Conservation (phyloP, 2,329 filamentous ascomycete genomes). For the Beauveria australis region DNA sequence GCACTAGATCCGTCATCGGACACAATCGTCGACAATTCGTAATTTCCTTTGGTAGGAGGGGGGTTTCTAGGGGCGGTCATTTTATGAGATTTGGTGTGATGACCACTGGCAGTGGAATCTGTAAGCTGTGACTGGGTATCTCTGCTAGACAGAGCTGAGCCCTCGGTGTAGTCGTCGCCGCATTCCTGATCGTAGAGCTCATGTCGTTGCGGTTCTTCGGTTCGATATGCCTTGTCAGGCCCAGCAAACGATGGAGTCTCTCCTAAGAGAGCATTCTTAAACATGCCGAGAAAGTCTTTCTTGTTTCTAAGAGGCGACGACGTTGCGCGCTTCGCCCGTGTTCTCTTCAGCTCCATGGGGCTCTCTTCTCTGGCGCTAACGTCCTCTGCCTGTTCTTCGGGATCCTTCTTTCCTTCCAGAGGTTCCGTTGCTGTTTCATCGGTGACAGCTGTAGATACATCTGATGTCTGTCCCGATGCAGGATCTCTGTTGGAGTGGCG, state of each 20-base stretch:
- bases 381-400: constrained; percentile 19
- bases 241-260: constrained; percentile 44
- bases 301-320: constrained; percentile 44
- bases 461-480: background rate
- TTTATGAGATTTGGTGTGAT: constrained; percentile 13
- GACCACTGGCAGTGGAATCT: background rate
- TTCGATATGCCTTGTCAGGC: constrained; percentile 40
- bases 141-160: constrained; percentile 14
- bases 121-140: constrained; percentile 11
- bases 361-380: constrained; percentile 13
- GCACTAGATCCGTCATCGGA: constrained; percentile 42
- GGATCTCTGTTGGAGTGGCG: background rate
- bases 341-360: constrained; percentile 42
- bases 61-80: constrained; percentile 27
- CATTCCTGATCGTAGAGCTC: constrained; percentile 18
- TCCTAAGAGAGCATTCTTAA: constrained; percentile 55
- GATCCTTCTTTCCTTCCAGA: background rate
- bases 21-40: constrained; percentile 50
- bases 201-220: constrained; percentile 33
- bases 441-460: background rate
- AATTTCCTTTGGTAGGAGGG: constrained; percentile 46
- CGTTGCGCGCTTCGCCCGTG: constrained; percentile 43
- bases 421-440: constrained; percentile 8
- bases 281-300: constrained; percentile 46
- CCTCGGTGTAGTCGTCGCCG: constrained; percentile 18